Evolutionary conservation across 192 early-diverging fungal genomes (phyloP).

Genomic region (Rhizoclosmatium globosum): DNA sequence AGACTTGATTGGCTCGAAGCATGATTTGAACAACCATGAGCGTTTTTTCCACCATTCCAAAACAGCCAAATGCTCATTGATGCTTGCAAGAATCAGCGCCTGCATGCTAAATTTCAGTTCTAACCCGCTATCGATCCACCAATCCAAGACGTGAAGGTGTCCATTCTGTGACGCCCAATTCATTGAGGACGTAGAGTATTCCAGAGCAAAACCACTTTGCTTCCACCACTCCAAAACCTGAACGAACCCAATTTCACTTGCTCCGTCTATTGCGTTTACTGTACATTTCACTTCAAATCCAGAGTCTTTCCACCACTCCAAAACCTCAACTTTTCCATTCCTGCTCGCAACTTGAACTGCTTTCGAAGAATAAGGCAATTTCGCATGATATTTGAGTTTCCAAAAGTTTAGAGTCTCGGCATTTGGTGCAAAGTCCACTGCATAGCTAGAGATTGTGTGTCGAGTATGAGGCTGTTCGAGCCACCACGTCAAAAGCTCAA

Average conservation of each 20-base stretch:
- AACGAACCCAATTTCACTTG: neutral
- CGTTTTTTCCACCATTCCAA: slow-evolving; percentile 6
- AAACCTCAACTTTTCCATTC: neutral
- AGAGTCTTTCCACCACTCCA: slow-evolving; percentile 10
- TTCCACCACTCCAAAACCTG: neutral
- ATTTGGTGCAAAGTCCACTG: neutral
- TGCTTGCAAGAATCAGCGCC: neutral
- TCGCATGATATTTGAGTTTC: neutral
- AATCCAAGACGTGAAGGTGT: neutral
- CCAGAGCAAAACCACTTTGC: neutral
- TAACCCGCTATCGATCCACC: slow-evolving; percentile 1
- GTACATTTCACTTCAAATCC: neutral
- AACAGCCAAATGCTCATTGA: neutral
- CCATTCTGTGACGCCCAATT: neutral
- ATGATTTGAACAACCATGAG: neutral
- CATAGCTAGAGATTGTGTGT: neutral
- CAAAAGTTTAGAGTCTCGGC: neutral
- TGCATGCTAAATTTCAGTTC: neutral
- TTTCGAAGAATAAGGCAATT: neutral
- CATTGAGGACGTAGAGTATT: neutral
- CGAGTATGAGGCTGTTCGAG: neutral
- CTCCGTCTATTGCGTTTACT: neutral
- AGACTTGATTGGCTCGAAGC: neutral
- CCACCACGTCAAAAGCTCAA: neutral
- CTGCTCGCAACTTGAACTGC: neutral